Evolutionary conservation across 208 protist species (phyloP).

Genomic region (Sergeia podlipaevii): DNA sequence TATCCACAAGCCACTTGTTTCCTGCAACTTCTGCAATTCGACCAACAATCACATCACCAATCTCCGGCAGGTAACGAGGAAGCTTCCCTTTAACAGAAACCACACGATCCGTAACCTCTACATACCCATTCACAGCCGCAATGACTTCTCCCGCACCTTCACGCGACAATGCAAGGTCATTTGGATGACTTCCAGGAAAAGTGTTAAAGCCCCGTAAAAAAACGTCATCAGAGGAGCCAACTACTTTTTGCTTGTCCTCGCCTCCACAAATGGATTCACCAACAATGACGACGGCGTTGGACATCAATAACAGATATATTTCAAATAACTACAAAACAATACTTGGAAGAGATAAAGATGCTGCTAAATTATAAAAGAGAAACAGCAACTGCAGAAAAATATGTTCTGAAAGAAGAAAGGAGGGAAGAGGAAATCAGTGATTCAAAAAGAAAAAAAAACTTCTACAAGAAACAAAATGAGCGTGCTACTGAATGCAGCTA

Average conservation of each 20-base stretch:
- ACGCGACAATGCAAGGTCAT: constrained; percentile 27
- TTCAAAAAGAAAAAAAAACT: no score
- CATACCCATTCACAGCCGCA: constrained; percentile 69
- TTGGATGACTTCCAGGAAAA: constrained; percentile 50
- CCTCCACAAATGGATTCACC: constrained; percentile 83
- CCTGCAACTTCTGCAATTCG: constrained; percentile 88
- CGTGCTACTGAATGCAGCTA: no score
- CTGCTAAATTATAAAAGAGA: no score
- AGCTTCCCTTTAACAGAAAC: constrained; percentile 75
- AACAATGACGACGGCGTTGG: constrained; percentile 47
- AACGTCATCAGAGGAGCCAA: constrained; percentile 29
- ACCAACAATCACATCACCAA: constrained; percentile 97
- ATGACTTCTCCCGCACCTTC: constrained; percentile 82
- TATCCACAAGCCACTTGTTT: constrained; percentile 96
- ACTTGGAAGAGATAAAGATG: no score
- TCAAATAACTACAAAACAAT: no score
- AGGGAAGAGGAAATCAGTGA: no score
- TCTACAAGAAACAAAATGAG: no score
- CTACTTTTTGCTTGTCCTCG: constrained; percentile 21
- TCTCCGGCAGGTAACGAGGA: constrained; percentile 91
- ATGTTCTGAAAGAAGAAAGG: no score
- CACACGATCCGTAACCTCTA: constrained; percentile 83
- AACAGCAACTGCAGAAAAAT: no score
- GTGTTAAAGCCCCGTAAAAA: constrained; percentile 84
- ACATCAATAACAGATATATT: no score